Base-by-base conservation (phyloP, 2,329 filamentous ascomycete genomes). In the Aspergillus niger region DNA sequence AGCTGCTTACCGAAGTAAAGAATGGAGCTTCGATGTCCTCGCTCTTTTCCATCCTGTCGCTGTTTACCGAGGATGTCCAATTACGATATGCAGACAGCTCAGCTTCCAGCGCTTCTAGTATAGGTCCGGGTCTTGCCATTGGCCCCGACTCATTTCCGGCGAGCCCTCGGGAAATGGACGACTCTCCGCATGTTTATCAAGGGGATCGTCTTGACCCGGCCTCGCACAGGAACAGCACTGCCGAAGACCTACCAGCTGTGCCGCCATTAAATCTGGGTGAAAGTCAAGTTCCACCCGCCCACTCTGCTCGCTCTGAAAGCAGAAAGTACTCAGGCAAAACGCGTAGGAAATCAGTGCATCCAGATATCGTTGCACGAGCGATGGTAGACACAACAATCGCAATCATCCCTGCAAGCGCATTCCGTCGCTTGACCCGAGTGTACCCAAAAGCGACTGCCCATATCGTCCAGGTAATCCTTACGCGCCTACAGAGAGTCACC, bases 11-110 rank as follows among this genome's bases (percentile, higher is more conserved):
- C 0, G 96, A 99, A 76, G 94, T 99, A 56, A 96, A 95, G 71
- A 99, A 99, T 70, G 95, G 95, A 13, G 93, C 95, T 1, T 94
- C 96, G 1, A 97, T 99, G 94, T 99, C 95, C 5, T 99, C 95
- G 0, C 79, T 99, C 2, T 99, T 99, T 76, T 98, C 95, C 0
- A 97, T 99, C 67, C 87, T 99, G 77, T 96, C 94, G 2, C 82
- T 99, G 0, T 99, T 99, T 72, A 99, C 95, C 3, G 95, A 99
- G 74, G 93, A 97, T 70, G 88, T 99, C 56, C 90, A 91, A 65
- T 80, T 99, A 36, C 86, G 88, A 22, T 83, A 89, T 64, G 85
- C 89, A 0, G 82, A 83, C 47, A 87, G 89, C n/a, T 76, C 72
- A 11, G 73, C 74, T 13, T 76, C 75, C 3, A 74, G 70, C 57